These are phyloP conservation scores for Daucus carota DNA, from an alignment of 129 eudicot genomes.

Conservation along the genomic window DNA sequence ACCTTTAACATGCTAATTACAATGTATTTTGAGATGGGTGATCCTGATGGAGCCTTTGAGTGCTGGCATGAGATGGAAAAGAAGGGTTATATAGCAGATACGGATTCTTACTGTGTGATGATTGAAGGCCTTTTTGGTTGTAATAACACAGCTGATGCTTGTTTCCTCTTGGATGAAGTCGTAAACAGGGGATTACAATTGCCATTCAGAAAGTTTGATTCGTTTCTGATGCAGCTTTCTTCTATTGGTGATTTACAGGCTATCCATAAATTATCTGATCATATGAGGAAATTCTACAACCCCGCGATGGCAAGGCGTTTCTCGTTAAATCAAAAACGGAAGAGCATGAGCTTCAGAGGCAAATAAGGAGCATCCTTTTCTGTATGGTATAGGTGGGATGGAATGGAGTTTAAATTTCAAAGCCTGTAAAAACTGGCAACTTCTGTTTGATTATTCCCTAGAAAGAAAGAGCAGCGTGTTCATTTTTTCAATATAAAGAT, in stretches of 20 bases:
- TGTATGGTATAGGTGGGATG: neutral
- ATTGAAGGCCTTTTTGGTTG: constrained; percentile 80
- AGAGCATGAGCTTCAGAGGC: constrained; percentile 62
- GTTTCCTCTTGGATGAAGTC: constrained; percentile 57
- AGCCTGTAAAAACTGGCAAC: neutral
- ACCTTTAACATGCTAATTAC: constrained; percentile 64
- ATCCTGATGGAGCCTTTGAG: constrained; percentile 60
- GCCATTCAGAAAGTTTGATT: constrained; percentile 67
- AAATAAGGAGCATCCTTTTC: constrained; percentile 18
- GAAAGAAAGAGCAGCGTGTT: neutral
- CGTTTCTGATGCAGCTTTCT: constrained; percentile 61
- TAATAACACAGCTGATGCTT: constrained; percentile 42
- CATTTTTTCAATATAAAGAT: neutral
- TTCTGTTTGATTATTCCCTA: neutral
- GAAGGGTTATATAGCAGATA: constrained; percentile 50
- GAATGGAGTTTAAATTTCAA: neutral
- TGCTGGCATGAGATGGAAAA: constrained; percentile 72
- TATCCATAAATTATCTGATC: constrained; percentile 69
- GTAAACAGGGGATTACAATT: constrained; percentile 61
- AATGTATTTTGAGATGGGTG: constrained; percentile 60
- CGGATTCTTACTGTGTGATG: constrained; percentile 74
- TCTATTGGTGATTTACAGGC: constrained; percentile 56
- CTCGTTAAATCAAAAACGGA: constrained; percentile 61
- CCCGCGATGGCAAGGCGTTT: constrained; percentile 92
- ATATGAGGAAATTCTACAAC: constrained; percentile 83